Evolutionary conservation across 2,329 filamentous ascomycete genomes (phyloP), one percentile per base, ranked within the genome.

Genomic region (Fusarium sulawesiense): DNA sequence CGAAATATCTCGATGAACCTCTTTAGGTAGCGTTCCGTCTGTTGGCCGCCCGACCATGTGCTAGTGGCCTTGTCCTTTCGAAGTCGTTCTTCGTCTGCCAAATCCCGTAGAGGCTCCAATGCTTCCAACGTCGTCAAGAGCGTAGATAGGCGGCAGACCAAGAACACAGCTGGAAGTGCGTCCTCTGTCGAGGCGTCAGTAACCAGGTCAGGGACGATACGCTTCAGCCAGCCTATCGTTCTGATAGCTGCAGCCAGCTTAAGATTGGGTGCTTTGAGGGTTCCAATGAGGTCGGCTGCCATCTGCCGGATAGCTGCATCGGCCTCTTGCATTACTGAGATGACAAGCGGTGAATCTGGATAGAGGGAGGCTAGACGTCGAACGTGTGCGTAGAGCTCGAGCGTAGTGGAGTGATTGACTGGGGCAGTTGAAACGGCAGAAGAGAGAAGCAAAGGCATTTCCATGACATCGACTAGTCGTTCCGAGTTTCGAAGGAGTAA

Each of bases 1-100:
- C 96, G 92, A 78, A 98, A 98, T 29, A 99, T 94, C 78, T 99
- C 96, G 74, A 99, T 93, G 80, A 97, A 99, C 49, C 94, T 88
- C 80, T 98, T 99, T 45, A 99, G 83, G 75, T 94, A 99, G 54
- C 94, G 88, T 79, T 98, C 96, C 2, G 94, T 98, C 78, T 98
- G 96, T 76, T 97, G 94, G 0, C 95, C 95, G 2, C 89, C 89
- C 4, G 87, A 88, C 87, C 87, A 92, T 11, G 80, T 79, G 23
- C 78, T 77, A 8, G 78, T 75, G 16, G 80, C 76, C 34, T 84
- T 80, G 59, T 79, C 80, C 64, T 86, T 83, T 16, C 83, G 85
- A 47, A 79, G 76, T 51, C 80, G 90, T 79, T 98, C 95, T 76
- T 97, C 93, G 73, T 98, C 94, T 49, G 96, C 96, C 4, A 99